Percentiles rank a stretch among this genome's conserved stretches.
Conservation (phyloP, 306 rosid genomes). For the Fragaria iinumae region DNA sequence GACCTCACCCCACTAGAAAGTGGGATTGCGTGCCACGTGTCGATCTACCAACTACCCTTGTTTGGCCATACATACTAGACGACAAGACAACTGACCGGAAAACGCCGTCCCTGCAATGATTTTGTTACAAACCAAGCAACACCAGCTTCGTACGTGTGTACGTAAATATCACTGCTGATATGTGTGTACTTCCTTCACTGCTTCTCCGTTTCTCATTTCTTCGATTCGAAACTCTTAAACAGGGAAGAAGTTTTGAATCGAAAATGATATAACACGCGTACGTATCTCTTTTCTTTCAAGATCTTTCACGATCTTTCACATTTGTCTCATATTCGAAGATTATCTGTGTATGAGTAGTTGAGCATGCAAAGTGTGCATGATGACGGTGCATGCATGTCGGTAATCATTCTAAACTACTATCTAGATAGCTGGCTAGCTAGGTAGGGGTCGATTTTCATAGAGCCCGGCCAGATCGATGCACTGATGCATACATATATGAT, state of each 20-base stretch:
- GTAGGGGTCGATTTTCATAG: background rate
- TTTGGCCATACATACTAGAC: background rate
- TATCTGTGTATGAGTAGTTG: too few relatives aligned
- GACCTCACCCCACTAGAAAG: constrained; percentile 24
- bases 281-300: too few relatives aligned
- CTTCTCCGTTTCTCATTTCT: too few relatives aligned
- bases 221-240: too few relatives aligned
- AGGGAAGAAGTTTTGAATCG: too few relatives aligned
- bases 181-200: too few relatives aligned
- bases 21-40: constrained; percentile 59
- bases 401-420: background rate
- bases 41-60: constrained; percentile 50
- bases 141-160: background rate
- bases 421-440: background rate
- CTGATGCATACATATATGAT: background rate
- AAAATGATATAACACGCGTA: too few relatives aligned
- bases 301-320: too few relatives aligned
- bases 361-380: too few relatives aligned
- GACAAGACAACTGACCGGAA: background rate
- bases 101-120: constrained; percentile 1
- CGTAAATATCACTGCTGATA: too few relatives aligned
- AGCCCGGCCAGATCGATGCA: background rate
- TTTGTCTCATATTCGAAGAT: too few relatives aligned
- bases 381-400: constrained; percentile 7
- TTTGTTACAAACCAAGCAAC: background rate